phyloP scores from a whole-genome alignment of 2,329 filamentous ascomycete genomes.

The Emericellopsis cladophorae region DNA sequence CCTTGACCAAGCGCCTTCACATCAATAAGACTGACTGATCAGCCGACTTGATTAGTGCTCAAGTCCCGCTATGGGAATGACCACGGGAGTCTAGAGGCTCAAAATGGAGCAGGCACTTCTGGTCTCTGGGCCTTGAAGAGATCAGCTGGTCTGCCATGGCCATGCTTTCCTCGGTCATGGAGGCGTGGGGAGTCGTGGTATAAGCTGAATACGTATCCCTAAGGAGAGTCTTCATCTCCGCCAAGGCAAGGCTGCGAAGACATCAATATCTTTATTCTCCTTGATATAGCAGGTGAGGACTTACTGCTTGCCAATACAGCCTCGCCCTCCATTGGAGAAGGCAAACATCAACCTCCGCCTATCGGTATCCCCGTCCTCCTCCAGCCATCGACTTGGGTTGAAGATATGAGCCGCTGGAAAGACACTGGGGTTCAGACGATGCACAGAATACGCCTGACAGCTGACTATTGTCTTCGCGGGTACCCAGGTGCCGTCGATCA shows the following conservation, averaged over 20 bases:
- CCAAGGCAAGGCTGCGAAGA: slow-evolving; percentile 37
- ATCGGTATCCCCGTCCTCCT: slow-evolving; percentile 59
- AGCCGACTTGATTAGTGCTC: no score
- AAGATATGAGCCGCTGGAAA: slow-evolving; percentile 72
- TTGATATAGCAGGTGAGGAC: slow-evolving; percentile 17
- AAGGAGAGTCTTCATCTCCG: slow-evolving; percentile 56
- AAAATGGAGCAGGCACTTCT: slow-evolving; percentile 44
- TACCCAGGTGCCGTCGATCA: slow-evolving; percentile 40
- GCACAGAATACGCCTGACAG: slow-evolving; percentile 47
- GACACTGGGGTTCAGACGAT: slow-evolving; percentile 47
- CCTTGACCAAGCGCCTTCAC: no score
- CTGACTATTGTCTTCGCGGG: slow-evolving; percentile 44
- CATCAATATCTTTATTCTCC: not conserved
- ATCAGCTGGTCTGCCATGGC: slow-evolving; percentile 55
- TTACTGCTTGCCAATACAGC: slow-evolving; percentile 56
- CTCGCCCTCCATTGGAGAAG: slow-evolving; percentile 52
- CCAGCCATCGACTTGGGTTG: slow-evolving; percentile 74
- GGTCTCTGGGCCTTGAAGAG: slow-evolving; percentile 47
- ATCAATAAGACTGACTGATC: no score
- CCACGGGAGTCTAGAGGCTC: slow-evolving; percentile 10
- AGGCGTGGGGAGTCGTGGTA: slow-evolving; percentile 38
- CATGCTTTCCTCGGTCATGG: slow-evolving; percentile 46
- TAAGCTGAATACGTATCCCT: slow-evolving; percentile 49
- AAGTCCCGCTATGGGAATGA: no score
- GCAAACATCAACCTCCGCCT: slow-evolving; percentile 50